phyloP scores from a whole-genome alignment of 2,329 filamentous ascomycete species.

The Sclerotinia trifoliorum region DNA sequence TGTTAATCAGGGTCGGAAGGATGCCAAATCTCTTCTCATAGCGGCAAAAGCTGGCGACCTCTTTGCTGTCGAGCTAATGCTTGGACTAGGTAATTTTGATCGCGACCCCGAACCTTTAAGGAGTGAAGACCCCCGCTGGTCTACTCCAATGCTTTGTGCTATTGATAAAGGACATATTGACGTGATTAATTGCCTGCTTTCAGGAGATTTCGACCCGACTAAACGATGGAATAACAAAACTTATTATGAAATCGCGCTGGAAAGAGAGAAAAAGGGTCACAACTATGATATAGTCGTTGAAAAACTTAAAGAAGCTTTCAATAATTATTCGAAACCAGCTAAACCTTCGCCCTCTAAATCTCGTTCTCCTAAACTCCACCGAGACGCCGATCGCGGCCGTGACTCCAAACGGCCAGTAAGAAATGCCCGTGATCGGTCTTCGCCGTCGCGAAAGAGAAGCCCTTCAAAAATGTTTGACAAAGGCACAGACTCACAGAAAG shows the following conservation, averaged over 20 bases:
- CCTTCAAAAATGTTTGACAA: slow-evolving; percentile 32
- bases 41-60: slow-evolving; percentile 91
- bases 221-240: slow-evolving; percentile 70
- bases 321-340: slow-evolving; percentile 57
- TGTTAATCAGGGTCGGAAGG: slow-evolving; percentile 54
- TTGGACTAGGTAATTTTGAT: slow-evolving; percentile 53
- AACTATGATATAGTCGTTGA: slow-evolving; percentile 88
- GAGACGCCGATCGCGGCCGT: slow-evolving; percentile 38
- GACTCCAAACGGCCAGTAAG: slow-evolving; percentile 30
- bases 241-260: slow-evolving; percentile 77
- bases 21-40: slow-evolving; percentile 84
- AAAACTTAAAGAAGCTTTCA: slow-evolving; percentile 72
- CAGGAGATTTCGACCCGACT: slow-evolving; percentile 82
- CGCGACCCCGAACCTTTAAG: slow-evolving; percentile 67
- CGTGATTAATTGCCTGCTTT: slow-evolving; percentile 76
- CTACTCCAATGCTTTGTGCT: slow-evolving; percentile 90
- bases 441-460: slow-evolving; percentile 34
- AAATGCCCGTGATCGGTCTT: slow-evolving; percentile 31
- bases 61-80: slow-evolving; percentile 44
- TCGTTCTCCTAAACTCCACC: slow-evolving; percentile 50
- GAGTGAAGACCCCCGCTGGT: slow-evolving; percentile 61
- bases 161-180: slow-evolving; percentile 87
- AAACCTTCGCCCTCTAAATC: slow-evolving; percentile 48
- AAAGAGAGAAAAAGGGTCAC: slow-evolving; percentile 72
- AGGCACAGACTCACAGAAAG: slow-evolving; percentile 30